Base-by-base conservation (phyloP, 208 protist species). In the Acanthamoeba sp. region DNA sequence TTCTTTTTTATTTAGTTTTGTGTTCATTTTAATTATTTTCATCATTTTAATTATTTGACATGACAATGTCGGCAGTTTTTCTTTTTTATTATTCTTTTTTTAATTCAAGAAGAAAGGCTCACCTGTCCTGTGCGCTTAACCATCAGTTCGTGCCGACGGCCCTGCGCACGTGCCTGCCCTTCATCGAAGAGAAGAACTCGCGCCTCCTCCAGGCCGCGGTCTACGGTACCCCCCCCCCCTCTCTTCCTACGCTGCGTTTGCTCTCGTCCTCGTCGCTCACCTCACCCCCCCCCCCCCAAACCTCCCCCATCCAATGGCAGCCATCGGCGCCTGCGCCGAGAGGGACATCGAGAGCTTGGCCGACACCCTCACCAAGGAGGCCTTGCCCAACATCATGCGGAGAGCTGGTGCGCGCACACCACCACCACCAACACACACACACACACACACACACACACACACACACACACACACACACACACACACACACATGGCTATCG, bases 191-290 rank as follows among this genome's bases (percentile, higher is more conserved):
- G 29, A 10, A 22, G 66, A 20, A 76, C 18, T 76, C 78, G 38
- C 78, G 78, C 7, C 42, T 87, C 12, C 78, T 87, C 4, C 78
- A 87, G 27, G 78, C 78, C 78, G 42, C 78, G 1, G 78, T 87
- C 34, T 87, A 87, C 22, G 78, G 78, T 87, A 6, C 38, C 2
- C 24, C 20, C 38, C 38, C 6, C 12, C 24, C n/a, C n/a, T n/a
- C n/a, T n/a, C n/a, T n/a, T 52, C 9, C 38, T 24, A 14, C 6
- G 7, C 6, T 40, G 16, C 29, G 42, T 84, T 7, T 12, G 29
- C 24, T 73, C 20, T n/a, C 64, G 38, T 24, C 42, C 6, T 40
- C 73, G 16, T 50, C 38, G 10, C 42, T 52, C 24, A 24, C 9
- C n/a, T 84, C 12, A 55, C n/a, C 12, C 42, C n/a, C n/a, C n/a